Conservation (phyloP, 108 stramenopile species). For the Heterococcus sp. region DNA sequence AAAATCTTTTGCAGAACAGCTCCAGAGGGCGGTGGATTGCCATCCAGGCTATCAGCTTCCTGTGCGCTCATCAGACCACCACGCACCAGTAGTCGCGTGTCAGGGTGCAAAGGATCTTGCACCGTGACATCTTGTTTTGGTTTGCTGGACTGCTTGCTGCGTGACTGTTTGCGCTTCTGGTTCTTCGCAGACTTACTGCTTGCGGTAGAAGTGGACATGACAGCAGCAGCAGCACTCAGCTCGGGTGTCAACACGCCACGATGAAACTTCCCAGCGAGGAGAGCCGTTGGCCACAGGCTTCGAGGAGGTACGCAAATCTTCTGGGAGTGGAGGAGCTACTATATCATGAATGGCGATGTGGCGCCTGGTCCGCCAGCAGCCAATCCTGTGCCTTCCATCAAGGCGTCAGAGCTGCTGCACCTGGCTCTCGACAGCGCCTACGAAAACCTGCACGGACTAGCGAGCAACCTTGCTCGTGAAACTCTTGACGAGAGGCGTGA, state of each 20-base stretch:
- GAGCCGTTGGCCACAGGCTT: background rate
- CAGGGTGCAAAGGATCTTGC: too few species aligned
- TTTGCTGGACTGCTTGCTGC: too few species aligned
- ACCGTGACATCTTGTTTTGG: too few species aligned
- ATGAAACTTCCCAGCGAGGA: too few species aligned
- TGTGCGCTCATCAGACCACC: background rate
- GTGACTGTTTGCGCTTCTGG: background rate
- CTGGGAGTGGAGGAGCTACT: too few species aligned
- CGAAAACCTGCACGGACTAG: constrained; percentile 16
- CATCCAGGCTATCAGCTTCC: background rate
- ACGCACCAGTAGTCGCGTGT: background rate
- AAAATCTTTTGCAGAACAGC: too few species aligned
- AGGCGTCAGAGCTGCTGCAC: background rate
- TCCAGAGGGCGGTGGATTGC: too few species aligned
- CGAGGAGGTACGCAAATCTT: background rate
- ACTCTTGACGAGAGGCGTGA: constrained; percentile 27
- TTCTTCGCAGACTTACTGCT: too few species aligned
- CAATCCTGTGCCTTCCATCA: background rate
- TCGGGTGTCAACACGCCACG: too few species aligned
- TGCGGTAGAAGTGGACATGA: too few species aligned
- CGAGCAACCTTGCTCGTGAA: constrained; percentile 7
- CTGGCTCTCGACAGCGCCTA: constrained; percentile 2
- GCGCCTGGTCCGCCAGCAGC: background rate
- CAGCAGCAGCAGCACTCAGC: too few species aligned
- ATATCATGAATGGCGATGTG: background rate